Evolutionary conservation across 495 filamentous ascomycete species (phyloP), one percentile per base, ranked within the genome.

Genomic region (Staphylotrichum tortipilum): DNA sequence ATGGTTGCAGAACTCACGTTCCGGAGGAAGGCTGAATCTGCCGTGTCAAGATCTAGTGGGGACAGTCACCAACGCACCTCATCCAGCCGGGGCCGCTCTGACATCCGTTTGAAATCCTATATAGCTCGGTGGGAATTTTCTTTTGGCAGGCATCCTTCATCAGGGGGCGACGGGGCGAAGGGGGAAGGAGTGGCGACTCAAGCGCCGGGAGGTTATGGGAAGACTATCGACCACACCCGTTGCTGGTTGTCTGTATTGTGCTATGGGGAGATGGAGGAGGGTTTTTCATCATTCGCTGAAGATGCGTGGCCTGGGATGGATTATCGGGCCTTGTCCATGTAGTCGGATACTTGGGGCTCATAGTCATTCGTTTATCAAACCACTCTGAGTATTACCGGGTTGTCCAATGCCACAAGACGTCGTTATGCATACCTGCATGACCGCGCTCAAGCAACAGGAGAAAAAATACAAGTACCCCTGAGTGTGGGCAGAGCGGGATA

Each of bases 271-370:
- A 37, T 33, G 28, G 46, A 43, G 22, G 33, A 34, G 40, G 15
- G n/a, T n/a, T n/a, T n/a, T n/a, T n/a, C 34, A 47, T 47, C 29
- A 46, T 55, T 47, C 50, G 40, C 49, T 55, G 46, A 47, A 62
- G 53, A 65, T 65, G 60, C 60, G 52, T 48, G 60, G 58, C 60
- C 60, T 44, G 47, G 28, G 53, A 57, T 58, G 57, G 55, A 60
- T 60, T 52, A 62, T 50, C 35, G 37, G 60, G 53, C 58, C 54
- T 59, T 60, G 62, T 59, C 60, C 62, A 65, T 65, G 60, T 65
- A 65, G 29, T 46, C 49, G 39, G 55, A 63, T 63, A 65, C 52
- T 59, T 55, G 58, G 42, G 54, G 57, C 58, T 59, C 49, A 61
- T 63, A 65, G 60, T 58, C 60, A 48, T 55, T 65, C 60, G 18